Base-by-base conservation (phyloP, 805 yeast genomes). In the Barnettozyma vustinii region DNA sequence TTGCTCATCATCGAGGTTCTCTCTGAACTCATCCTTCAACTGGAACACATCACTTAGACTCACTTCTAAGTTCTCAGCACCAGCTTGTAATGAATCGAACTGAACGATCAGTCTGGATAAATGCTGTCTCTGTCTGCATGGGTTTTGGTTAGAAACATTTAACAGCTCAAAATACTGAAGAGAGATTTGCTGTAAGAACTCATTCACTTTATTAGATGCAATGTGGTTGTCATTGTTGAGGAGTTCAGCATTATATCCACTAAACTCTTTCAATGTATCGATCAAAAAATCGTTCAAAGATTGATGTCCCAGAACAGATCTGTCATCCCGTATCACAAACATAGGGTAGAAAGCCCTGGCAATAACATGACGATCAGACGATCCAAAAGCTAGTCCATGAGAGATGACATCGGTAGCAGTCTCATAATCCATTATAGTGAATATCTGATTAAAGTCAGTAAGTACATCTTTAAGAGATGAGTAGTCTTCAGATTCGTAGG, bases 11-110 rank as follows among this genome's bases (percentile, higher is more conserved):
- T 60, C 44, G 20, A 44, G 9, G n/a, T 16, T 23, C 39, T 56
- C 52, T 36, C 45, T 59, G 15, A 65, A 49, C 1, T 50, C 53
- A 32, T 66, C 68, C 25, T 63, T 59, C 23, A 75, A 56, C 20
- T 68, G 67, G 51, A 64, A 69, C 5, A 61, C 57, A 6, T 63
- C 54, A 33, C 58, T 65, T 8, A 77, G 48, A 7, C 69, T 71
- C 15, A 73, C 54, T 61, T 89, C 97, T 35, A 82, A 70, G 5
- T 70, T 65, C 58, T 88, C 96, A 46, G 85, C 74, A 37, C 75
- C 75, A 9, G 86, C 94, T 59, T 92, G 97, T 30, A 87, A 68
- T 2, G 89, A 75, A 64, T 92, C 97, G 85, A 92, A 87, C 3
- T 75, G 55, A 42, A 75, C 58, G 48, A 81, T 59, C 58, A 76